Conservation (phyloP, 768 basidiomycete genomes). For the Mycena rosella region DNA sequence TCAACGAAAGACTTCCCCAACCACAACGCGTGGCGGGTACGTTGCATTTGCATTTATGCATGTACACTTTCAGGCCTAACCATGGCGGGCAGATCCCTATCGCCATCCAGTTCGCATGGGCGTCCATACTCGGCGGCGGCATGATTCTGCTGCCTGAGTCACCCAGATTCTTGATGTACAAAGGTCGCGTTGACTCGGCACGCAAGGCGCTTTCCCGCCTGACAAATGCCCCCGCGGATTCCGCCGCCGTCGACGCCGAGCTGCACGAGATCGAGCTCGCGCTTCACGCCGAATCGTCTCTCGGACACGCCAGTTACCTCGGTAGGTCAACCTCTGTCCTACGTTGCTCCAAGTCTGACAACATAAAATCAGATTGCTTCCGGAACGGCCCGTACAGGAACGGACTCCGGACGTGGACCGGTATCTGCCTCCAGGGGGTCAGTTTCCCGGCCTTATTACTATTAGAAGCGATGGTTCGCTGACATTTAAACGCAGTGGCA, state of each 20-base stretch:
- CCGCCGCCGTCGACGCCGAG: constrained; percentile 61
- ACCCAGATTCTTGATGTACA: constrained; percentile 74
- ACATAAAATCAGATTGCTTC: constrained; percentile 57
- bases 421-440: constrained; percentile 67
- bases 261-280: constrained; percentile 47
- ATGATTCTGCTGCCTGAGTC: constrained; percentile 73
- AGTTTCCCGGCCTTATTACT: no score
- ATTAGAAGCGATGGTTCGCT: not conserved
- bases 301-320: constrained; percentile 61
- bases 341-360: not conserved
- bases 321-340: constrained; percentile 24
- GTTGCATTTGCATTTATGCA: not conserved
- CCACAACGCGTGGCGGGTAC: constrained; percentile 36
- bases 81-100: constrained; percentile 58
- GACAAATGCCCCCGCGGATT: constrained; percentile 56
- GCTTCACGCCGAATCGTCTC: constrained; percentile 61
- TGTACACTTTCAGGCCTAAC: constrained; percentile 45
- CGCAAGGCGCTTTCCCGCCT: constrained; percentile 64
- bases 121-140: constrained; percentile 65
- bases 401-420: constrained; percentile 72
- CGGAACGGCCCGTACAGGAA: constrained; percentile 58
- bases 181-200: constrained; percentile 62
- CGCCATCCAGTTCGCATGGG: constrained; percentile 74
- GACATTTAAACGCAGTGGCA: constrained; percentile 52
- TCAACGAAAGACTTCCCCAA: constrained; percentile 57